These are phyloP conservation scores for Tremella fuciformis DNA, from an alignment of 768 basidiomycete species.

Conservation along the genomic window DNA sequence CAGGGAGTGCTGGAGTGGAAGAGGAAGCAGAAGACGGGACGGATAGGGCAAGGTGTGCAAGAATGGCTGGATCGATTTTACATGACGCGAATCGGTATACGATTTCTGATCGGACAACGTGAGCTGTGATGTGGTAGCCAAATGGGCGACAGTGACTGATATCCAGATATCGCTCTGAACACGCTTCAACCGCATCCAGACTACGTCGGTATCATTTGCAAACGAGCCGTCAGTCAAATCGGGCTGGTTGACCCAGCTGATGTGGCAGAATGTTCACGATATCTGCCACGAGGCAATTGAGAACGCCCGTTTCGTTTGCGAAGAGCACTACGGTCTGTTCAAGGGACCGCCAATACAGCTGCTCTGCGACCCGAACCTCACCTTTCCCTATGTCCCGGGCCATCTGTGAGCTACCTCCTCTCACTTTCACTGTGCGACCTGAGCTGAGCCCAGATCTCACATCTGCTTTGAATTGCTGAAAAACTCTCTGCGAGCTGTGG, in stretches of 20 bases:
- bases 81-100: conserved; percentile 74
- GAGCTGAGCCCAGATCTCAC: conserved; percentile 60
- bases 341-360: conserved; percentile 93
- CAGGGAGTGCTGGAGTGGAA: conserved; percentile 98
- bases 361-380: conserved; percentile 80
- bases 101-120: conserved; percentile 97
- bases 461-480: conserved; percentile 96
- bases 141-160: neutral
- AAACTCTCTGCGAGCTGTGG: conserved; percentile 93
- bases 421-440: neutral
- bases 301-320: conserved; percentile 80
- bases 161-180: conserved; percentile 85
- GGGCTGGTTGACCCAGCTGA: conserved; percentile 9
- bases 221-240: conserved; percentile 66
- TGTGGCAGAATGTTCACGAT: conserved; percentile 80
- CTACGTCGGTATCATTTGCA: conserved; percentile 97
- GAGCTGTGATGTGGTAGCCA: conserved; percentile 39
- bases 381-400: conserved; percentile 92
- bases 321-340: conserved; percentile 92
- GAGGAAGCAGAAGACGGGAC: conserved; percentile 61
- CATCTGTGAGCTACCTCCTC: conserved; percentile 60
- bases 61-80: conserved; percentile 97
- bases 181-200: conserved; percentile 80
- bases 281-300: conserved; percentile 98
- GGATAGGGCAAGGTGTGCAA: conserved; percentile 68